phyloP scores from a whole-genome alignment of 169 alveolate species.

The Prorocentrum cordatum region DNA sequence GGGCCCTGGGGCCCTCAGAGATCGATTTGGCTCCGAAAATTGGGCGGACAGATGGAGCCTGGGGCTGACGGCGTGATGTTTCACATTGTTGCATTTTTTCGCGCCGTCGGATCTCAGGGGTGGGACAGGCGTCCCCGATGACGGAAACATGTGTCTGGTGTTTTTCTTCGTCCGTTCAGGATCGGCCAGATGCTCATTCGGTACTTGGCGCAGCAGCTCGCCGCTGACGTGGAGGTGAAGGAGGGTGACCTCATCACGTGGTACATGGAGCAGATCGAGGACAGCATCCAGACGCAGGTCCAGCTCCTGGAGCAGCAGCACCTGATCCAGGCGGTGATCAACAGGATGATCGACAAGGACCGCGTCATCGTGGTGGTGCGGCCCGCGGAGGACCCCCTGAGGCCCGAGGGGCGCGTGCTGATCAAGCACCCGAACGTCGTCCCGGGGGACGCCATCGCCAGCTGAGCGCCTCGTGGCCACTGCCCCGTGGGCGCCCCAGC shows the following conservation, averaged over 20 bases:
- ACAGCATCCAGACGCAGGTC: conserved; percentile 8
- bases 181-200: conserved; percentile 37
- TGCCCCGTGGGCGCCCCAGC: too few species aligned
- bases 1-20: too few species aligned
- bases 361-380: conserved; percentile 15
- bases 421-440: conserved; percentile 9
- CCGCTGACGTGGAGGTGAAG: conserved; percentile 4
- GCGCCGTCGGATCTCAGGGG: too few species aligned
- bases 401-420: conserved; percentile 4
- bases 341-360: conserved; percentile 38
- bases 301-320: conserved; percentile 39
- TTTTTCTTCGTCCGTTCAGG: too few species aligned
- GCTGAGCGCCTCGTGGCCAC: too few species aligned
- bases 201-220: conserved; percentile 14
- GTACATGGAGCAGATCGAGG: conserved; percentile 47
- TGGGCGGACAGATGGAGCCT: too few species aligned
- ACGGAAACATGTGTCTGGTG: too few species aligned
- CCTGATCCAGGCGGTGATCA: conserved; percentile 48
- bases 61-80: too few species aligned
- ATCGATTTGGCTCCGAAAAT: too few species aligned
- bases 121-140: too few species aligned
- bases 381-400: background rate
- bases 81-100: too few species aligned
- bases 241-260: conserved; percentile 49
- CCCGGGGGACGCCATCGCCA: background rate